A percentile compares a stretch with the other conserved stretches of the same genome.
Conservation (phyloP, 441 rosid species). For the Bruguiera hainesii region DNA sequence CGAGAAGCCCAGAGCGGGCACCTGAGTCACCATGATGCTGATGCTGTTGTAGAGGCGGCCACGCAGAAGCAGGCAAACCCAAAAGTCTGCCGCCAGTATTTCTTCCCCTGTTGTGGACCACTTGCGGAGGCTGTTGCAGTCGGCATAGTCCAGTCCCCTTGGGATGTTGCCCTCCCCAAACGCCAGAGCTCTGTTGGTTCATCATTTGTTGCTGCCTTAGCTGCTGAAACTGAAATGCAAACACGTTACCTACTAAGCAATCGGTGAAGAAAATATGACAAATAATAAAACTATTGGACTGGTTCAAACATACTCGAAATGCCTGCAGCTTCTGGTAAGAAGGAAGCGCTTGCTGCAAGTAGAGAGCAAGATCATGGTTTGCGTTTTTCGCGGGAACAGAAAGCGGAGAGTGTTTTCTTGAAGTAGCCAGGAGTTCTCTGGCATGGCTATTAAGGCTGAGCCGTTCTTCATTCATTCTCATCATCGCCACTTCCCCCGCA, state of each 20-base stretch:
- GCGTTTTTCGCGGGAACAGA: constrained; percentile 21
- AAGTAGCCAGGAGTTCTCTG: constrained; percentile 31
- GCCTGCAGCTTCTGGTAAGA: constrained; percentile 56
- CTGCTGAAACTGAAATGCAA: constrained; percentile 39
- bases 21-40: constrained; percentile 36
- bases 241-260: neutral
- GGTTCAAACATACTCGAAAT: constrained; percentile 34
- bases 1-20: constrained; percentile 53
- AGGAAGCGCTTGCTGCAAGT: constrained; percentile 32
- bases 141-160: constrained; percentile 20
- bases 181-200: constrained; percentile 31
- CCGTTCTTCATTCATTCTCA: constrained; percentile 35
- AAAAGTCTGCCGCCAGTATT: constrained; percentile 13
- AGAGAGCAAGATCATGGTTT: constrained; percentile 18
- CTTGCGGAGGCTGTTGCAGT: constrained; percentile 7
- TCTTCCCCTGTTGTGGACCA: constrained; percentile 26
- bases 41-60: constrained; percentile 45
- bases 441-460: constrained; percentile 13
- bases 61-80: constrained; percentile 49
- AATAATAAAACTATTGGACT: neutral
- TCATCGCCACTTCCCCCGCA: constrained; percentile 49
- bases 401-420: constrained; percentile 27
- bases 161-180: constrained; percentile 24
- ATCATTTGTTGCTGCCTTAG: constrained; percentile 47
- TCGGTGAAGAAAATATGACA: neutral